phyloP scores from a whole-genome alignment of 192 early-diverging fungal genomes.

The Physocladia obscura region DNA sequence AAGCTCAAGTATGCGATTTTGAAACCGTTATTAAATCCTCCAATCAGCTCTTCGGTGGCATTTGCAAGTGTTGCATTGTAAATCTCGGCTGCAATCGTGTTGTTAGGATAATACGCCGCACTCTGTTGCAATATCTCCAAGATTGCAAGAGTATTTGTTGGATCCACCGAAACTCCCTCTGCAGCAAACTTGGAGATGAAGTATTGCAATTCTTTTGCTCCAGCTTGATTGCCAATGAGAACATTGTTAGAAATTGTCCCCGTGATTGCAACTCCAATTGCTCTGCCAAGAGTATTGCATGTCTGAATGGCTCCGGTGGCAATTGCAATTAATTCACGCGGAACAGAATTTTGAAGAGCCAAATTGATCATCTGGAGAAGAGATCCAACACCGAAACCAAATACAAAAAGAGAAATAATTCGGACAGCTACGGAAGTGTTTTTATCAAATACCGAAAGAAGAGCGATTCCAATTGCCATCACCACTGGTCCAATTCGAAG shows the following conservation, averaged over 20 bases:
- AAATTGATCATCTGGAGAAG: constrained; percentile 68
- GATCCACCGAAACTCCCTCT: background rate
- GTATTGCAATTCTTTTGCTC: background rate
- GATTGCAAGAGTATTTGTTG: background rate
- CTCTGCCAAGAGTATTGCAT: constrained; percentile 53
- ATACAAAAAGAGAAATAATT: constrained; percentile 60
- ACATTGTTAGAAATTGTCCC: constrained; percentile 57
- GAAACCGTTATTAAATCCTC: background rate
- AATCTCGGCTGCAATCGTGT: background rate
- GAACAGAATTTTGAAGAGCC: constrained; percentile 65
- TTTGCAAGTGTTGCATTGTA: background rate
- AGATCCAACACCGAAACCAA: constrained; percentile 68
- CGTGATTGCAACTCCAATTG: constrained; percentile 56
- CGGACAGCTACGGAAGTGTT: constrained; percentile 46
- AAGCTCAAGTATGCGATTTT: constrained; percentile 20
- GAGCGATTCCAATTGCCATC: constrained; percentile 55
- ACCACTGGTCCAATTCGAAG: constrained; percentile 57
- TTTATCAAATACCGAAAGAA: constrained; percentile 59
- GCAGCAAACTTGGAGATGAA: background rate
- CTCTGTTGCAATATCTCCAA: background rate
- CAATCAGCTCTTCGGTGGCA: background rate
- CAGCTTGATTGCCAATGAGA: constrained; percentile 44
- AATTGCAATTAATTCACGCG: constrained; percentile 60
- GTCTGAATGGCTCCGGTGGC: constrained; percentile 26
- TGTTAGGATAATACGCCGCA: background rate